Base-by-base conservation (phyloP, 768 basidiomycete species). In the Thelephora aurantiotincta region DNA sequence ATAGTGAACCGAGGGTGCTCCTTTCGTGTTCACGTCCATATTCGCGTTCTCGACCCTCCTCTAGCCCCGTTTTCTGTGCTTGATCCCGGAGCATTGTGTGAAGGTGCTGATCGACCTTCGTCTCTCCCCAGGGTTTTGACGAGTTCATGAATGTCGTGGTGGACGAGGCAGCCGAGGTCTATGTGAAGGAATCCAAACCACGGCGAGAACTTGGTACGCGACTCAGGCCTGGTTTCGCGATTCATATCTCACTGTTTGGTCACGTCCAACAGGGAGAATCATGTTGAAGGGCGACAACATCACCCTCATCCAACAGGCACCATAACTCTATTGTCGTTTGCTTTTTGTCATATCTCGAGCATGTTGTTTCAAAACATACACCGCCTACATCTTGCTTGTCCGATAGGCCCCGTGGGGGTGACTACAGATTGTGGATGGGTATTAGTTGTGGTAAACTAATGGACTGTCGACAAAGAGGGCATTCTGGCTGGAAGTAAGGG, bases 131-230 rank as follows among this genome's bases (percentile, higher is more conserved):
- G 94, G 93, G 94, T 35, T 99, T 99, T 57, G 94, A 99, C 61
- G 94, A 99, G 64, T 99, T 97, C 67, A 99, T 99, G 94, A 99
- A 99, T 60, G 67, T 99, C 26, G 88, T 97, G 33, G 67, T 99
- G 19, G 94, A 99, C 55, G 88, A 96, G 44, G 90, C 93, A 38
- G 75, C 78, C 45, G 94, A 99, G 63, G 82, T 96, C 11, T 94
- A 78, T 58, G 79, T 92, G 44, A 90, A 91, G 62, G 90, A 89
- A 51, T 80, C 77, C 47, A 87, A 92, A 65, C 85, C 89, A 41
- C 72, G 84, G 57, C 69, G 79, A 65, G 80, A 89, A 52, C 70
- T 98, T 35, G 93, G 92, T 91, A 53, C 48, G 77, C 64, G 34
- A 11, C 30, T 48, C 37, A 9, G 36, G 42, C 26, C 55, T 45